phyloP scores from a whole-genome alignment of 495 filamentous ascomycete species.

The Ascobolus immersus region DNA sequence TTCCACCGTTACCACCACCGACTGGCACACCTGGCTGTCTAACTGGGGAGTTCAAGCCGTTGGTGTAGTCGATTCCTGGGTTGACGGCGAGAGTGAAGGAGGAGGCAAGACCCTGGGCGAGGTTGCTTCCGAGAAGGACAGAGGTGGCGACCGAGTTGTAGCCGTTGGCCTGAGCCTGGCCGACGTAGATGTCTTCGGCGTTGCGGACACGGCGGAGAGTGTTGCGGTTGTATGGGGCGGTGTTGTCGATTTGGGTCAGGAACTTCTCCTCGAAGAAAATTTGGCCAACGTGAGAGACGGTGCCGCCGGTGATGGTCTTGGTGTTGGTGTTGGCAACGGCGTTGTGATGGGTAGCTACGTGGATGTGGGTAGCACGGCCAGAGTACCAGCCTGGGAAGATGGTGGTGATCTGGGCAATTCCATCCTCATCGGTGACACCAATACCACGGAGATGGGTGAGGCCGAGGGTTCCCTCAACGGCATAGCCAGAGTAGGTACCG shows the following conservation, averaged over 20 bases:
- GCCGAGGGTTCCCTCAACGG: conserved; percentile 17
- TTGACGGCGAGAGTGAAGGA: too few species aligned
- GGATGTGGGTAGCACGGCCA: conserved; percentile 32
- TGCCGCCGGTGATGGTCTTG: conserved; percentile 24
- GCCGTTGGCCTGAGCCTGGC: too few species aligned
- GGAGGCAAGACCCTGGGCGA: too few species aligned
- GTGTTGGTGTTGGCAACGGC: conserved; percentile 24
- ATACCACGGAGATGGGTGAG: conserved; percentile 30
- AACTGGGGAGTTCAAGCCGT: too few species aligned
- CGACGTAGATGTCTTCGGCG: too few species aligned
- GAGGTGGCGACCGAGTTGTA: too few species aligned
- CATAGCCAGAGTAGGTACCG: conserved; percentile 10
- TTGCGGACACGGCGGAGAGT: neutral
- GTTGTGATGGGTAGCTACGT: conserved; percentile 26
- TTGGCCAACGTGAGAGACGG: conserved; percentile 33
- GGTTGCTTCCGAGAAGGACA: too few species aligned
- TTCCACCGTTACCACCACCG: too few species aligned
- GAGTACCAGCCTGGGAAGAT: conserved; percentile 36
- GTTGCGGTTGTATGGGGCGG: conserved; percentile 7
- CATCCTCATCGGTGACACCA: conserved; percentile 25
- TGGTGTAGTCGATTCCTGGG: too few species aligned
- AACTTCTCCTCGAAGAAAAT: conserved; percentile 38
- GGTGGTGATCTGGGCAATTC: conserved; percentile 29
- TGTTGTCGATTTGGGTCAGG: conserved; percentile 25
- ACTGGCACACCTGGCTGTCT: too few species aligned